Percentiles rank a stretch among this genome's conserved stretches.
These are phyloP conservation scores for Trichodelitschia bisporula DNA, from an alignment of 495 filamentous ascomycete species.

Conservation along the genomic window DNA sequence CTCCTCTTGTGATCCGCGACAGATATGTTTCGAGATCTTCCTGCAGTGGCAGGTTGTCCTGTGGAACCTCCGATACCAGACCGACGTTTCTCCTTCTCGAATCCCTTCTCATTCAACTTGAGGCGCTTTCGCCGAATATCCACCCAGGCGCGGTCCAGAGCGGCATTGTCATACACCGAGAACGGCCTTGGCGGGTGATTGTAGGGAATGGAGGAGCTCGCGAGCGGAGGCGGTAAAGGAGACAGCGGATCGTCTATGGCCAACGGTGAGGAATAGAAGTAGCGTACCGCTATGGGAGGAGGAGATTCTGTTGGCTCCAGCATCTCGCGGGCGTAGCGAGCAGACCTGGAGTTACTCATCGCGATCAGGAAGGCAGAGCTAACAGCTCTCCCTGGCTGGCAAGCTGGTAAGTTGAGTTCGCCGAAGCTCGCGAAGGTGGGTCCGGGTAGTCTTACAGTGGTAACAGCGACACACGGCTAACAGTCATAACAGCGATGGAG, in stretches of 20 bases:
- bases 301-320: conserved; percentile 14
- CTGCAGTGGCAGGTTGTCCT: not conserved
- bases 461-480: no score
- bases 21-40: not conserved
- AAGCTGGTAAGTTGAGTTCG: no score
- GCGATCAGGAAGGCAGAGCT: no score
- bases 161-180: conserved; percentile 17
- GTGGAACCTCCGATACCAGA: not conserved
- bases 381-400: no score
- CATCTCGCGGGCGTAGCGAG: conserved; percentile 14
- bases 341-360: no score
- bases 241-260: conserved; percentile 20
- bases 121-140: conserved; percentile 14
- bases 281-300: conserved; percentile 14
- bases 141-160: conserved; percentile 17
- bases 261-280: conserved; percentile 17
- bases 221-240: conserved; percentile 15
- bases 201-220: conserved; percentile 1
- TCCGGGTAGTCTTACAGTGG: no score
- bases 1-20: not conserved
- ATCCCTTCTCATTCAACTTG: conserved; percentile 12
- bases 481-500: no score
- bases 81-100: not conserved
- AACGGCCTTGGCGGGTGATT: conserved; percentile 17
- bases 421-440: no score